Conservation (phyloP, 1,284 basidiomycete species). For the Rhodotorula sp. region DNA sequence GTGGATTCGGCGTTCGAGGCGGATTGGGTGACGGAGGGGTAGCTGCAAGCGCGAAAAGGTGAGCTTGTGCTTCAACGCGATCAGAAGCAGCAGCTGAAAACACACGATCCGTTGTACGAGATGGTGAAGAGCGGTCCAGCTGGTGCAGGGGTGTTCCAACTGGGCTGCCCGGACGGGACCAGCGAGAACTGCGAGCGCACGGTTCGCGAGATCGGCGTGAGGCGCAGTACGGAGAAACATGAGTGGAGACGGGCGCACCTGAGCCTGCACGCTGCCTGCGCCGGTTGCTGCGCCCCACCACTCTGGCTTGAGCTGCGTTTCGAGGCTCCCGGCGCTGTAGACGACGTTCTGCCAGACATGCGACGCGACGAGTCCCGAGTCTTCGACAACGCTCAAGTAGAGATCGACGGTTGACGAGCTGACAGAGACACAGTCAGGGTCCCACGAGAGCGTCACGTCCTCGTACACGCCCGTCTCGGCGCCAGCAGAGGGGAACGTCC, state of each 20-base stretch:
- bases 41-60: conserved; percentile 10
- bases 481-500: conserved; percentile 19
- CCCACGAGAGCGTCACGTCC: conserved; percentile 25
- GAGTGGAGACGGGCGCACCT: conserved; percentile 19
- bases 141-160: conserved; percentile 39
- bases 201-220: neutral
- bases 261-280: conserved; percentile 31
- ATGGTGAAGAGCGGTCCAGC: conserved; percentile 37
- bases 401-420: conserved; percentile 26
- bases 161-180: conserved; percentile 29
- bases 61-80: neutral
- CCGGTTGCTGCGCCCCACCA: conserved; percentile 42
- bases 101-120: conserved; percentile 39
- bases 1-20: conserved; percentile 15
- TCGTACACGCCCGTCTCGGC: conserved; percentile 34
- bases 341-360: conserved; percentile 35
- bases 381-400: conserved; percentile 32
- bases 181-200: conserved; percentile 24
- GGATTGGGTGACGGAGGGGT: conserved; percentile 32
- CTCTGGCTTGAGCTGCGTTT: conserved; percentile 33
- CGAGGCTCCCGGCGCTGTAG: conserved; percentile 18
- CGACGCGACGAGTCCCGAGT: conserved; percentile 18
- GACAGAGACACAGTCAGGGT: conserved; percentile 24
- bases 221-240: too few species aligned
- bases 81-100: neutral